Percentiles rank a stretch among this genome's conserved stretches.
Conservation (phyloP, 2,329 filamentous ascomycete species). For the Paraphaeosphaeria sporulosa region DNA sequence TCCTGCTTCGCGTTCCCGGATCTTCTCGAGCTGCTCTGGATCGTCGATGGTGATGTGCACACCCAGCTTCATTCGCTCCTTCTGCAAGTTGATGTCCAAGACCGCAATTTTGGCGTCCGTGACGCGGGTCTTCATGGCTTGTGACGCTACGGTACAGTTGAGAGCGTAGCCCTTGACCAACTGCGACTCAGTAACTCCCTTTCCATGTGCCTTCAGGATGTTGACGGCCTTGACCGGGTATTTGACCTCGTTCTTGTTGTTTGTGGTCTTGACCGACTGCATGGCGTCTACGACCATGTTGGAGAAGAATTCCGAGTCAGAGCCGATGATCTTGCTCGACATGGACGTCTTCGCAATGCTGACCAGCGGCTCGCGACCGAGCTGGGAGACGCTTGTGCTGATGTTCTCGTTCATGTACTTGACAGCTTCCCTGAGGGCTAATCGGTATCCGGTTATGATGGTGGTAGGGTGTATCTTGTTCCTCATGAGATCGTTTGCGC, state of each 20-base stretch:
- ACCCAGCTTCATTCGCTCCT: conserved; percentile 98
- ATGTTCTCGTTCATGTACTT: conserved; percentile 99
- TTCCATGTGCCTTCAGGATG: conserved; percentile 97
- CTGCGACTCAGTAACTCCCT: conserved; percentile 85
- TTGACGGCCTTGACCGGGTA: conserved; percentile 99
- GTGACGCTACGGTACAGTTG: conserved; percentile 98
- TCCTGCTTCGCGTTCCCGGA: conserved; percentile 87
- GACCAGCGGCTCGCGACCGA: conserved; percentile 88
- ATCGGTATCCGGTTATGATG: conserved; percentile 97
- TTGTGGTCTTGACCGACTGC: conserved; percentile 90
- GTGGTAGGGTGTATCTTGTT: conserved; percentile 99
- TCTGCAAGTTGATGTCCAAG: conserved; percentile 97
- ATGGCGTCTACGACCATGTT: conserved; percentile 98
- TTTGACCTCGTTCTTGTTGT: conserved; percentile 89
- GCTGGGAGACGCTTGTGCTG: conserved; percentile 90
- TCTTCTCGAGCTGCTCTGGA: conserved; percentile 96
- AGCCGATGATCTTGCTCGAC: conserved; percentile 98
- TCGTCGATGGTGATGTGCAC: conserved; percentile 99
- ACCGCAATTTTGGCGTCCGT: conserved; percentile 95
- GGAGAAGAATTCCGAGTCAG: conserved; percentile 95
- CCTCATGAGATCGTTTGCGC: conserved; percentile 98
- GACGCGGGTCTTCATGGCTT: conserved; percentile 95
- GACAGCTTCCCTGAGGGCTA: conserved; percentile 93
- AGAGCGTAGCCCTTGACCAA: conserved; percentile 95
- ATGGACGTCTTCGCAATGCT: conserved; percentile 99